Percentiles rank a stretch among this genome's conserved stretches.
Evolutionary conservation across 371 early-diverging fungal genomes (phyloP).

Genomic region (Blyttiomyces sp.): DNA sequence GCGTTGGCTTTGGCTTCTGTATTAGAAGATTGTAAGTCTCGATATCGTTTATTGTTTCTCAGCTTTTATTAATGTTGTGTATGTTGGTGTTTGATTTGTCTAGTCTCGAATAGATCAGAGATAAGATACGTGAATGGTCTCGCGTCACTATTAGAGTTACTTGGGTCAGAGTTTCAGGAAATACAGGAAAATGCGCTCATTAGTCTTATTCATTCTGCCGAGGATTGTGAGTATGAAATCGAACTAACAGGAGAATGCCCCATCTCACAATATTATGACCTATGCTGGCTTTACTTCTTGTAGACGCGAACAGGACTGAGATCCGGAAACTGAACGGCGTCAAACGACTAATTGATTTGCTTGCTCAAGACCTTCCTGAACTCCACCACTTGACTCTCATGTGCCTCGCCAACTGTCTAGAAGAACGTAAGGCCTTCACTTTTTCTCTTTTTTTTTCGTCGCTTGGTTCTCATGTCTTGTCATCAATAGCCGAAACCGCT

Average conservation of each 20-base stretch:
- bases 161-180: conserved; percentile 47
- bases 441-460: background rate
- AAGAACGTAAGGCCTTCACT: conserved; percentile 33
- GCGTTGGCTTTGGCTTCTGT: conserved; percentile 40
- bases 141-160: conserved; percentile 42
- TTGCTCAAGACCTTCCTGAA: conserved; percentile 34
- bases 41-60: background rate
- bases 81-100: too few relatives aligned
- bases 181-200: conserved; percentile 48
- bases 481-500: conserved; percentile 31
- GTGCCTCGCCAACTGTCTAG: conserved; percentile 43
- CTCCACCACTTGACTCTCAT: conserved; percentile 38
- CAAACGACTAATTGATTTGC: conserved; percentile 39
- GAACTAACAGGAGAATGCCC: background rate
- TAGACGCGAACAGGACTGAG: conserved; percentile 43
- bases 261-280: background rate
- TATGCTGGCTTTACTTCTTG: background rate
- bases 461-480: background rate
- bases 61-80: background rate
- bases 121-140: conserved; percentile 45
- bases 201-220: conserved; percentile 39
- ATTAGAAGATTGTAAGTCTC: conserved; percentile 47
- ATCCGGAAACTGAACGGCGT: conserved; percentile 41
- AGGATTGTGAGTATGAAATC: conserved; percentile 40
- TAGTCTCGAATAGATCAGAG: conserved; percentile 44